These are phyloP conservation scores for Penicillium vulpinum DNA, from an alignment of 2,329 filamentous ascomycete species.

Conservation along the genomic window DNA sequence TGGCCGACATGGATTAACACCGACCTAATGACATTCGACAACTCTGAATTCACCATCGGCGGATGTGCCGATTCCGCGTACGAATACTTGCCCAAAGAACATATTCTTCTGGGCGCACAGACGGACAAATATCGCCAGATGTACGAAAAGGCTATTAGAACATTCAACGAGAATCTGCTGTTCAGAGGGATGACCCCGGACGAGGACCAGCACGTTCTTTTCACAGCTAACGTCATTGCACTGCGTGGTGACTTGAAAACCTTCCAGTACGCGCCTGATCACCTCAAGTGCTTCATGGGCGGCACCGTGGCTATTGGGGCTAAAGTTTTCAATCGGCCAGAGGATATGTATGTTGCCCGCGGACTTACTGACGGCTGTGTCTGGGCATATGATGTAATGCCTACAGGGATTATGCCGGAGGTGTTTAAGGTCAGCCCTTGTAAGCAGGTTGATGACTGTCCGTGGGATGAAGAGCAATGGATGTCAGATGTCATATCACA, in stretches of 20 bases:
- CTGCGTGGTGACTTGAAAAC: constrained; percentile 17
- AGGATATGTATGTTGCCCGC: constrained; percentile 57
- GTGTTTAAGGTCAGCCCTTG: constrained; percentile 56
- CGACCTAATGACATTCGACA: constrained; percentile 30
- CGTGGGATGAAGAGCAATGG: constrained; percentile 55
- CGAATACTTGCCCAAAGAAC: constrained; percentile 53
- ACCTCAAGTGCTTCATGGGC: constrained; percentile 62
- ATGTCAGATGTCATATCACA: constrained; percentile 28
- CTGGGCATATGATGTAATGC: constrained; percentile 60
- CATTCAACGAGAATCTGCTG: constrained; percentile 44
- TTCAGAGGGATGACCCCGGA: constrained; percentile 48
- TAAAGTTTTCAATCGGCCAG: constrained; percentile 55
- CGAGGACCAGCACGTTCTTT: constrained; percentile 40
- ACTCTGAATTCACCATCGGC: constrained; percentile 44
- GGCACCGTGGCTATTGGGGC: constrained; percentile 63
- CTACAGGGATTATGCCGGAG: constrained; percentile 64
- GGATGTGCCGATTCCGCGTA: constrained; percentile 52
- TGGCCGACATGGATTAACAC: constrained; percentile 76
- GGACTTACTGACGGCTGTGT: constrained; percentile 62
- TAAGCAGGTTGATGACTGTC: constrained; percentile 44
- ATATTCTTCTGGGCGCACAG: constrained; percentile 46
- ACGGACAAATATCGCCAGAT: constrained; percentile 45
- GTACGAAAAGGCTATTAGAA: constrained; percentile 43
- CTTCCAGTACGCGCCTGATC: constrained; percentile 50
- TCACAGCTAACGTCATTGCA: constrained; percentile 36